These are phyloP conservation scores for Senna tora DNA, from an alignment of 306 rosid species.

Conservation along the genomic window DNA sequence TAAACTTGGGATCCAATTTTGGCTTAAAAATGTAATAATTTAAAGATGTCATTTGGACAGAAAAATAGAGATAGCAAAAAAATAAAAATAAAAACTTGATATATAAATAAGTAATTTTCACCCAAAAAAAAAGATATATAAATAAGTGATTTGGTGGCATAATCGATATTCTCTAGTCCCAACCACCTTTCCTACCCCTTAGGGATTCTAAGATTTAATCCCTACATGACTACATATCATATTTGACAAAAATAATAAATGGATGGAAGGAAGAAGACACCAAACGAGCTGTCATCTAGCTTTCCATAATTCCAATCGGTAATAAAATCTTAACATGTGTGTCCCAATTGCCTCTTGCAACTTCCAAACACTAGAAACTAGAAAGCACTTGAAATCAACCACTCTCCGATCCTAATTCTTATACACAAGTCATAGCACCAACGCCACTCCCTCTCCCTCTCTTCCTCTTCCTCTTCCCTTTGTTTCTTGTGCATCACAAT, in stretches of 20 bases:
- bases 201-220: no score
- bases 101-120: constrained; percentile 41
- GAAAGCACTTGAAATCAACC: constrained; percentile 21
- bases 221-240: no score
- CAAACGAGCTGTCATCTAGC: constrained; percentile 6
- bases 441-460: neutral
- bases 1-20: neutral
- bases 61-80: neutral
- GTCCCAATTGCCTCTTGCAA: constrained; percentile 19
- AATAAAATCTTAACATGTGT: neutral
- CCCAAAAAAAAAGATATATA: no score
- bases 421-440: no score
- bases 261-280: constrained; percentile 48
- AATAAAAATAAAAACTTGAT: constrained; percentile 7
- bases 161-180: no score
- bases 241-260: constrained; percentile 33
- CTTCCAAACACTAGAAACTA: constrained; percentile 30
- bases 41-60: no score
- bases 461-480: neutral
- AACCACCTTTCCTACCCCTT: no score
- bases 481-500: constrained; percentile 19
- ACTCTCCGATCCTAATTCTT: neutral
- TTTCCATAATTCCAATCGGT: no score
- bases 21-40: neutral
- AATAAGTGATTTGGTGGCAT: no score